phyloP scores from a whole-genome alignment of 371 early-diverging fungal species.

The Polyrhizophydium stewartii region DNA sequence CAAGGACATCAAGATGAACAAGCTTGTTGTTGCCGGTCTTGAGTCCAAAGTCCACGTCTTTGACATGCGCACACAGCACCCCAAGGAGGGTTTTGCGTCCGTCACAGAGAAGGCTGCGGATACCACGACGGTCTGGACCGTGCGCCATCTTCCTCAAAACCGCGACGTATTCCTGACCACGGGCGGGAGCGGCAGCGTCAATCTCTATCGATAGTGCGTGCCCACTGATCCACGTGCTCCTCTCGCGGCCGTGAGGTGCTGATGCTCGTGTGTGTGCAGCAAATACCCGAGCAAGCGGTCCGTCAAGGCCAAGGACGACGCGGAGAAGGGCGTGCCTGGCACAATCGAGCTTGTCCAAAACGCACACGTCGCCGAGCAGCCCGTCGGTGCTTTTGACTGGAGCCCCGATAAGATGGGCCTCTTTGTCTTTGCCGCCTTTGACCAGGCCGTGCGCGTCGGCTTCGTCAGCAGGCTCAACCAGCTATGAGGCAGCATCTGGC shows the following conservation, averaged over 20 bases:
- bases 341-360: slow-evolving; percentile 32
- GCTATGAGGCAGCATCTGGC: slow-evolving; percentile 4
- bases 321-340: slow-evolving; percentile 35
- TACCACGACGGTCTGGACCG: slow-evolving; percentile 71
- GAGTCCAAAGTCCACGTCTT: slow-evolving; percentile 36
- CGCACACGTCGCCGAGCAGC: slow-evolving; percentile 47
- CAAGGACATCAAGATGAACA: slow-evolving; percentile 49
- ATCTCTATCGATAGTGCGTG: slow-evolving; percentile 52
- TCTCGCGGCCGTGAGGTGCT: background rate
- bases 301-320: slow-evolving; percentile 27
- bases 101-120: slow-evolving; percentile 39
- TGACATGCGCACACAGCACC: slow-evolving; percentile 48
- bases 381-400: slow-evolving; percentile 49
- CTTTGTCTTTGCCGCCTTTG: slow-evolving; percentile 46
- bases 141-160: slow-evolving; percentile 65
- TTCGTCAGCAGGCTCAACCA: slow-evolving; percentile 42
- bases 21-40: slow-evolving; percentile 47
- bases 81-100: slow-evolving; percentile 48
- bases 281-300: slow-evolving; percentile 40
- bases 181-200: slow-evolving; percentile 60
- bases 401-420: slow-evolving; percentile 48
- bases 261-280: slow-evolving; percentile 16
- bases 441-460: slow-evolving; percentile 47
- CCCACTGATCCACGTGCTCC: background rate
- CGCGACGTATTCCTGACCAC: slow-evolving; percentile 59